Percentiles rank a stretch among this genome's conserved stretches.
phyloP scores from a whole-genome alignment of 2,329 filamentous ascomycete genomes.

The Hymenoscyphus albidus region DNA sequence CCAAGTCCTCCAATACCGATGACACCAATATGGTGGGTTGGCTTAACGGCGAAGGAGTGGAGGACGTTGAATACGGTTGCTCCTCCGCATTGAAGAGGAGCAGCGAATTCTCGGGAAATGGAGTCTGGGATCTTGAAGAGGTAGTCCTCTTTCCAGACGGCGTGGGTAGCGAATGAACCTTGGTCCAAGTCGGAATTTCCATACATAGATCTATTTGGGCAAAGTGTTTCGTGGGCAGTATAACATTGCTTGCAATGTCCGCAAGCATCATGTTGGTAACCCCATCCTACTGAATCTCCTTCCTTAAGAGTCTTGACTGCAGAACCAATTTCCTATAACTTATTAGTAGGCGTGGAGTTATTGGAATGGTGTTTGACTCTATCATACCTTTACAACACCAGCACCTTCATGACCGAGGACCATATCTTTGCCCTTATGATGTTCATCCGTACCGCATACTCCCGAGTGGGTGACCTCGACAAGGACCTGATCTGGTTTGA shows the following conservation, averaged over 20 bases:
- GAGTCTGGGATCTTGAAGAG: conserved; percentile 39
- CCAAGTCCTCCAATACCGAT: conserved; percentile 60
- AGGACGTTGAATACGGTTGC: conserved; percentile 41
- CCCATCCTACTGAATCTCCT: conserved; percentile 48
- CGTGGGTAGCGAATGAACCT: conserved; percentile 42
- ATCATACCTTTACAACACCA: conserved; percentile 40
- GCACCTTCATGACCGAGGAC: conserved; percentile 50
- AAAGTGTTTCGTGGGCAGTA: conserved; percentile 43
- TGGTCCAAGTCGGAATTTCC: conserved; percentile 43
- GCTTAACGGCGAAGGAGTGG: conserved; percentile 36
- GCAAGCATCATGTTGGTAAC: conserved; percentile 41
- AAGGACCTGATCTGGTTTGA: conserved; percentile 53
- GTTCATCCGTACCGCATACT: conserved; percentile 58
- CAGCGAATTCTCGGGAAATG: conserved; percentile 40
- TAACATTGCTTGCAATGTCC: conserved; percentile 44
- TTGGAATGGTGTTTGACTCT: neutral
- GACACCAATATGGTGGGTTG: conserved; percentile 35
- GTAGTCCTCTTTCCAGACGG: conserved; percentile 39
- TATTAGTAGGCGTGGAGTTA: conserved; percentile 7
- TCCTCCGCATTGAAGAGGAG: conserved; percentile 45
- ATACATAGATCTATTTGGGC: conserved; percentile 41
- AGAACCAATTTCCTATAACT: conserved; percentile 36
- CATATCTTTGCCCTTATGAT: conserved; percentile 38
- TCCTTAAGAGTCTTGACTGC: conserved; percentile 39
- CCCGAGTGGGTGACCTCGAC: conserved; percentile 63